phyloP scores from a whole-genome alignment of 306 rosid species.

The Crotalaria pallida region DNA sequence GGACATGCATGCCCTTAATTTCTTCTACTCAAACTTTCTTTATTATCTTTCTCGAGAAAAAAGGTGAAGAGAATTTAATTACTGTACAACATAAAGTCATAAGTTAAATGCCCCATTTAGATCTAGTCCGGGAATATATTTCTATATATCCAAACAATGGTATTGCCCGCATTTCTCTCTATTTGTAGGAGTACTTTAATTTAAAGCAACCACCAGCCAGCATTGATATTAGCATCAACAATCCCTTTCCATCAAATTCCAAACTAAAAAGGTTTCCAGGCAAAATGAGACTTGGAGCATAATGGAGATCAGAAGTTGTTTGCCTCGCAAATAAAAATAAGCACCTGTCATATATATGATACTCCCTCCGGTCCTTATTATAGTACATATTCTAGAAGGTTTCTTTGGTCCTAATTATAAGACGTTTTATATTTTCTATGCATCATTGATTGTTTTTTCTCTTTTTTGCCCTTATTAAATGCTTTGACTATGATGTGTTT shows the following conservation, averaged over 20 bases:
- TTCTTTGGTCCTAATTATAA: too few relatives aligned
- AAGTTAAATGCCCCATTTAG: slow-evolving; percentile 43
- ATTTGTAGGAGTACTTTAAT: slow-evolving; percentile 30
- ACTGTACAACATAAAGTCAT: slow-evolving; percentile 40
- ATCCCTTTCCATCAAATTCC: slow-evolving; percentile 69
- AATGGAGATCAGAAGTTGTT: slow-evolving; percentile 36
- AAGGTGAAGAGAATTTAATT: slow-evolving; percentile 22
- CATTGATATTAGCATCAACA: slow-evolving; percentile 25
- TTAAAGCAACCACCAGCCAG: slow-evolving; percentile 26
- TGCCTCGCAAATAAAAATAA: slow-evolving; percentile 6
- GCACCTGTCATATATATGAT: too few relatives aligned
- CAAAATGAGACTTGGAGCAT: slow-evolving; percentile 35
- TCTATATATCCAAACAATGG: slow-evolving; percentile 53
- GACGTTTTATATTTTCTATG: too few relatives aligned
- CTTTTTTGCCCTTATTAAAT: too few relatives aligned
- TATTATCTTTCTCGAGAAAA: slow-evolving; percentile 33
- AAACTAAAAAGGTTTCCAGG: slow-evolving; percentile 61
- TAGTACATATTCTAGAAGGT: too few relatives aligned
- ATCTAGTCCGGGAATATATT: slow-evolving; percentile 55
- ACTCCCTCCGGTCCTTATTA: too few relatives aligned
- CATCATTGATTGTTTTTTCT: too few relatives aligned
- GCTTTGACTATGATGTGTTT: too few relatives aligned
- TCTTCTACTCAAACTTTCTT: slow-evolving; percentile 21
- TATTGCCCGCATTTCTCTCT: slow-evolving; percentile 48
- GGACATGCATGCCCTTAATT: slow-evolving; percentile 36